Base-by-base conservation (phyloP, 1,284 basidiomycete genomes). In the Ustilago loliicola region DNA sequence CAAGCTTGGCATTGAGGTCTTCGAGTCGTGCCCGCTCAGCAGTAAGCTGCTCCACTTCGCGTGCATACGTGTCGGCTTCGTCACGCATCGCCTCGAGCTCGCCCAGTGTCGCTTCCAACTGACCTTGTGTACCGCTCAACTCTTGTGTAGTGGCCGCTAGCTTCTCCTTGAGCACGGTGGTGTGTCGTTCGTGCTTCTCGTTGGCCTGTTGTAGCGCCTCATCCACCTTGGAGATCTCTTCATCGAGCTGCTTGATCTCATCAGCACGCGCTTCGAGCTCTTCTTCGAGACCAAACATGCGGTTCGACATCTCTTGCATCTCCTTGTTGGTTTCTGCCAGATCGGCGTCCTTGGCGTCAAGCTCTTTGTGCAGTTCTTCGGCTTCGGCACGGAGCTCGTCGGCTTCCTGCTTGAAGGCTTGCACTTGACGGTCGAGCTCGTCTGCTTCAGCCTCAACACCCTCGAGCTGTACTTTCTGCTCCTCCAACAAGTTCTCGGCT, bases 151-250 rank as follows among this genome's bases (percentile, higher is more conserved):
- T 59, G 17, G 60, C 58, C 21, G 71, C 65, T 17, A 80, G 65
- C 61, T 74, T 73, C 53, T 72, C 78, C 55, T 76, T 81, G 59
- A 77, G 74, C 21, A 77, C 72, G n/a, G 25, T 48, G 8, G 67
- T 69, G 42, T 80, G 72, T n/a, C 79, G 66, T 36, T 83, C 81
- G 53, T 81, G 73, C 68, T 76, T 72, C 63, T 77, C 67, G 29
- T 80, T 77, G 40, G 75, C 85, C 89, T 90, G 66, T 88, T 91
- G 88, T 21, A 93, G 86, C 82, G 92, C 90, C 1, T 87, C 87
- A 27, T 93, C 91, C 32, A 95, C 89, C 63, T 92, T 92, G 78
- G 93, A 92, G 25, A 86, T 84, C 66, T 89, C 89, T 10, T 87
- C 85, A 61, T 88, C 86, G 3, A 88, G 82, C 42, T 85, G 82